Evolutionary conservation across 2,329 filamentous ascomycete genomes (phyloP), one percentile per base, ranked within the genome.

Genomic region (Aureobasidium sp.): DNA sequence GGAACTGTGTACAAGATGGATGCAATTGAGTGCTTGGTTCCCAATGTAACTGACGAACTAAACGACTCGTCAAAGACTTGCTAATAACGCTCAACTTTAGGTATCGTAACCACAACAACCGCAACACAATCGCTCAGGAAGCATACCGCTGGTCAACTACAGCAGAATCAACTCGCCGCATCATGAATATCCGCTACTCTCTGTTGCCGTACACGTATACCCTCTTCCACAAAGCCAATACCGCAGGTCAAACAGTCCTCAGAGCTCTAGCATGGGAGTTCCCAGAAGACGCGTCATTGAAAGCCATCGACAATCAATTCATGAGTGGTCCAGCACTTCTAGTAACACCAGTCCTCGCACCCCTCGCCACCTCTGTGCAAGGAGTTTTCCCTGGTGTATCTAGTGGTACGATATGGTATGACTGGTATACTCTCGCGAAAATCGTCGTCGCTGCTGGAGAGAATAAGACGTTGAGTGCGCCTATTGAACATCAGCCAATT

Each of bases 181-280:
- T 71, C 56, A 74, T 73, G 72, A 69, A 71, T 47, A 71, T 74
- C 31, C 69, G 72, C 20, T 74, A 73, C 61, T 67, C 64, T 4
- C 64, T 74, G 33, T 68, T 74, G 4, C 70, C 71, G 0, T 74
- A 74, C 67, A 70, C 66, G 6, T 74, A 74, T 64, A 74, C 72
- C 8, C 67, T 74, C 18, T 74, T 74, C 68, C 68, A 72, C 67
- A 20, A 67, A 18, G 72, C 72, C 11, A 68, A 74, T 58, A 45
- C 48, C 29, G 61, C 67, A 4, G 72, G 70, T 25, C 63, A 71
- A 47, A 73, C 72, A 0, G 71, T 74, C 1, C 62, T 73, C 5
- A 66, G 72, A 36, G 70, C 72, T 13, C 63, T 73, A 18, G 63
- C 69, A 2, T 74, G 71, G 71, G 72, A 73, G 48, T 73, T 73